These are phyloP conservation scores for Acer campestre DNA, from an alignment of 345 rosid genomes.

Conservation along the genomic window DNA sequence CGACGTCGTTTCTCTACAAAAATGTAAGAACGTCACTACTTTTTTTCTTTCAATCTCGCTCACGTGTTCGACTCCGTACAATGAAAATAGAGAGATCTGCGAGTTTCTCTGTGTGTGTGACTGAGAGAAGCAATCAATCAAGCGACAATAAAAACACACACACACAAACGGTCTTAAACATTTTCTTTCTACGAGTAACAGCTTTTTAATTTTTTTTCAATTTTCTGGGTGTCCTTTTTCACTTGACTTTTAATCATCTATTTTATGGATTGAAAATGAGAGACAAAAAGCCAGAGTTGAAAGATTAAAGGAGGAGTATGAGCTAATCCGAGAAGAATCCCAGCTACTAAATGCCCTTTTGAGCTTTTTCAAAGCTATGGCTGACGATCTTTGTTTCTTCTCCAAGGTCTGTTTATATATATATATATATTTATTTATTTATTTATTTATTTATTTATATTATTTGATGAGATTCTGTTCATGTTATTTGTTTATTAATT, in stretches of 20 bases:
- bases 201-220: not conserved
- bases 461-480: not conserved
- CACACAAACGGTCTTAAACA: conserved; percentile 13
- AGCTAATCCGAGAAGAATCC: not conserved
- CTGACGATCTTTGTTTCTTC: conserved; percentile 72
- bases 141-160: not conserved
- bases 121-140: not conserved
- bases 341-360: conserved; percentile 61
- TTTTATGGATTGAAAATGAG: conserved; percentile 5
- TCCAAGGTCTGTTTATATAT: conserved; percentile 54
- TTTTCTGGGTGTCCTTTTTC: not conserved
- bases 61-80: not conserved
- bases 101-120: not conserved
- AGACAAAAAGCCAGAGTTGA: not conserved
- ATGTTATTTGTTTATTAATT: conserved; percentile 4
- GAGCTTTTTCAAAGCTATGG: conserved; percentile 59
- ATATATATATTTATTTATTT: not conserved
- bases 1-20: not conserved
- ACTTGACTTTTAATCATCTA: not conserved
- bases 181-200: not conserved
- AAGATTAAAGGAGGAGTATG: not conserved
- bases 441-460: not conserved
- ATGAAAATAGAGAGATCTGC: not conserved
- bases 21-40: not conserved
- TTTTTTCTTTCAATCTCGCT: no score